Percentiles rank a stretch among this genome's conserved stretches.
Conservation (phyloP, 306 rosid species). For the Pyrus communis region DNA sequence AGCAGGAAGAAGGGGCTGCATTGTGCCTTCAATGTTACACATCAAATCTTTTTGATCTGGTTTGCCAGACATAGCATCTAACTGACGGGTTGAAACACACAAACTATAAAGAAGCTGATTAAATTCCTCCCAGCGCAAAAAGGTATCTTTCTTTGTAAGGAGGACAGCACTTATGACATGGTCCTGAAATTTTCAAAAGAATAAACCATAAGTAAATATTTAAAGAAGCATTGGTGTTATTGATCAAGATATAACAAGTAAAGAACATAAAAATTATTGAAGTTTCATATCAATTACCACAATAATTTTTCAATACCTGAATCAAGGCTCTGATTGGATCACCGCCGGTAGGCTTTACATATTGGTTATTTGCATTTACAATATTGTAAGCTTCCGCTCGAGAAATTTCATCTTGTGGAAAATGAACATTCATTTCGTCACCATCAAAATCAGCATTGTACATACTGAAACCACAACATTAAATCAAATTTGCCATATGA, state of each 20-base stretch:
- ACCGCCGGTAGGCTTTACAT: conserved; percentile 96
- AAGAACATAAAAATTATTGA: not conserved
- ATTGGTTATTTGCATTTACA: conserved; percentile 92
- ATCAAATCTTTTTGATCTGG: conserved; percentile 47
- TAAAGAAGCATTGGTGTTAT: not conserved
- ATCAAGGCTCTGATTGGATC: conserved; percentile 90
- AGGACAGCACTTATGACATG: conserved; percentile 89
- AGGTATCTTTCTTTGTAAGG: conserved; percentile 83
- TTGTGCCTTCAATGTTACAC: conserved; percentile 46
- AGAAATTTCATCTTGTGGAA: conserved; percentile 96
- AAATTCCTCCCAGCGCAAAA: conserved; percentile 55
- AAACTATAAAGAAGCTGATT: conserved; percentile 82
- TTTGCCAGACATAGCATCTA: conserved; percentile 37
- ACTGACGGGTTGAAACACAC: conserved; percentile 46
- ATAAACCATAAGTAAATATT: not conserved
- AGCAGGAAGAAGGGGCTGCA: conserved; percentile 69
- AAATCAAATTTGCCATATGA: conserved; percentile 5
- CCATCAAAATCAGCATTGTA: conserved; percentile 98
- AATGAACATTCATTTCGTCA: conserved; percentile 95
- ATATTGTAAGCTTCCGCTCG: conserved; percentile 94
- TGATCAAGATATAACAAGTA: not conserved
- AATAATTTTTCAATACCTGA: conserved; percentile 42
- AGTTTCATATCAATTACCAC: not conserved
- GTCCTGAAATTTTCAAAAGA: conserved; percentile 48
- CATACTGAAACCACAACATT: conserved; percentile 43